Base-by-base conservation (phyloP, 176 grass and related monocot genomes). In the Tillandsia leiboldiana region DNA sequence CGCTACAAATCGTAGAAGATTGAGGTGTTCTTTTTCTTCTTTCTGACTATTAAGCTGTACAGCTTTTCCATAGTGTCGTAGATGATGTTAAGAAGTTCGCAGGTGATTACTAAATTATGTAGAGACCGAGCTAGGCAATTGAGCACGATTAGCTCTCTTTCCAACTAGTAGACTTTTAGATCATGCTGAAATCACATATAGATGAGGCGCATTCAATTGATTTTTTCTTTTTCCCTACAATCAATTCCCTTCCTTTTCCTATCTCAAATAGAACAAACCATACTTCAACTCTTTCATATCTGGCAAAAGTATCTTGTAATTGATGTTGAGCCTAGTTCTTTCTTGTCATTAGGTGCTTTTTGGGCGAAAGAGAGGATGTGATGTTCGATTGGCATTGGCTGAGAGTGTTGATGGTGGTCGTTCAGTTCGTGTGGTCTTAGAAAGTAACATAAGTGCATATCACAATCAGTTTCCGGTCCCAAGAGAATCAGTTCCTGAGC, bases 281-380 rank as follows among this genome's bases (percentile, higher is more conserved):
- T n/a, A 10, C 7, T 18, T 9, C 13, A 10, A 24, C 24, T 24
- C 24, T 24, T 24, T 24, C 24, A 1, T 24, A 24, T 24, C 24
- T 24, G 24, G 24, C 24, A 24, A 24, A 24, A 20, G 13, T 61
- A 8, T 23, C 56, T 18, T 61, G 4, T 61, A 20, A 9, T 23
- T 61, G 56, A 61, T n/a, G 15, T 20, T 61, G n/a, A 23, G 4
- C 56, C 15, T 61, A 18, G 7, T 49, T 49, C 65, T 48, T 67
- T 8, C 33, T 67, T 67, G 15, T 33, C 12, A n/a, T 67, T 67
- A 67, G 65, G 65, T 67, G 28, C 65, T 67, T 15, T 67, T 67
- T 49, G 65, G 65, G 27, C 12, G 14, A 2, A 49, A 67, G 48
- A 67, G 33, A 48, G 65, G 65, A 20, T 49, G 65, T 49, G 65